Base-by-base conservation (phyloP, 164 flowering plant species). In the grape (Vitis vinifera) region DNA sequence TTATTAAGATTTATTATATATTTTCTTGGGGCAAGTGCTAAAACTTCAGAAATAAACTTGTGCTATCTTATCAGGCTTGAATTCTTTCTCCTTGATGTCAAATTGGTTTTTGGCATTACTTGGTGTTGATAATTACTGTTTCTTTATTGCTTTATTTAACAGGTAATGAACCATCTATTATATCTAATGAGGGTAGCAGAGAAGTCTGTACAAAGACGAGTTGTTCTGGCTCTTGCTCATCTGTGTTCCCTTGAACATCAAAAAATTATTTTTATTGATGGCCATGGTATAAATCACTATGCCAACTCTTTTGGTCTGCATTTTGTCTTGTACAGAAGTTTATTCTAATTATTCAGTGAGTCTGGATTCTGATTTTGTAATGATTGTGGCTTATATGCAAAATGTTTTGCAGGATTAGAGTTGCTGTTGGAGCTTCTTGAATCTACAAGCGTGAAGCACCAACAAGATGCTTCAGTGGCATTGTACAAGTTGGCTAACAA, bases 161-260 rank as follows among this genome's bases (percentile, higher is more conserved):
- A 86, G 94, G 89, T 85, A 47, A 73, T 89, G 75, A 83, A 76
- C 65, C 88, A 87, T 72, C 71, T 88, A 70, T 65, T 89, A 23
- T 81, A 88, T 56, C 56, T 89, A 69, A 82, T 89, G 89, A 85
- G 87, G 27, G 65, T 80, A 17, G 77, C 80, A 6, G 88, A 86
- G 47, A 82, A 81, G 72, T 56, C 57, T 73, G 74, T 81, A 55
- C 90, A 85, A 74, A 82, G 79, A 67, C 81, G 87, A 60, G 84
- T 86, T 69, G 88, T 89, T 52, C 70, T 88, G 73, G 27, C 27
- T 23, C 89, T 88, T 73, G 92, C 94, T n/a, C 92, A 90, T 80
- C 85, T 90, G 72, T 85, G 92, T 74, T 84, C 86, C 10, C 27
- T 23, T 68, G 87, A 90, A 66, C 86, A 76, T 37, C 27, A 48